Evolutionary conservation across 179 eudicot genomes (phyloP).

Genomic region (Carnegiea gigantea): DNA sequence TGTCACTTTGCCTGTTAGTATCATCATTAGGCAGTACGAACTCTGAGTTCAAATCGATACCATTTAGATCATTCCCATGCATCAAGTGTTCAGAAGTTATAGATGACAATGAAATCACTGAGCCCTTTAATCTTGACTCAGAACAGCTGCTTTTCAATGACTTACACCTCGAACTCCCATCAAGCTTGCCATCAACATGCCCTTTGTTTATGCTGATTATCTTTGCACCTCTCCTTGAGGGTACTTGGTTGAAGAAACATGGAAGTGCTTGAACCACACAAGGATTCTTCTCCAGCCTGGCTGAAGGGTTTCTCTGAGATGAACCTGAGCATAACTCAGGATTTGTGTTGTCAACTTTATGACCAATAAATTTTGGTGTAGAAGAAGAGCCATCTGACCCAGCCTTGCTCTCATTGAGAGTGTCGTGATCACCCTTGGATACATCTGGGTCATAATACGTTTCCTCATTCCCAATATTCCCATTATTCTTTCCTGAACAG

Average conservation of each 20-base stretch:
- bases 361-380: background rate
- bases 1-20: background rate
- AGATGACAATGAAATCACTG: conserved; percentile 19
- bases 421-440: background rate
- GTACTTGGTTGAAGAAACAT: conserved; percentile 14
- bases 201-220: conserved; percentile 1
- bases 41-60: conserved; percentile 35
- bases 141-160: conserved; percentile 21
- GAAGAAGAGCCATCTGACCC: background rate
- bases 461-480: background rate
- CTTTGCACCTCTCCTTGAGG: conserved; percentile 24
- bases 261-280: conserved; percentile 43
- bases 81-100: conserved; percentile 3
- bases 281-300: conserved; percentile 16
- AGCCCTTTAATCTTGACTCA: conserved; percentile 22
- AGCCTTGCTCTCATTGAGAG: background rate
- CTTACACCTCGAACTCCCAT: background rate
- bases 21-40: background rate
- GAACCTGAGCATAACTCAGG: conserved; percentile 18
- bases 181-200: conserved; percentile 14
- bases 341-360: conserved; percentile 11
- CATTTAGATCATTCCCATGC: conserved; percentile 7
- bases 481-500: background rate
- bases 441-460: background rate
- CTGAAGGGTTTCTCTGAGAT: conserved; percentile 15